A percentile compares a stretch with the other conserved stretches of the same genome.
phyloP scores from a whole-genome alignment of 2,329 filamentous ascomycete genomes.

The Alternaria sp. region DNA sequence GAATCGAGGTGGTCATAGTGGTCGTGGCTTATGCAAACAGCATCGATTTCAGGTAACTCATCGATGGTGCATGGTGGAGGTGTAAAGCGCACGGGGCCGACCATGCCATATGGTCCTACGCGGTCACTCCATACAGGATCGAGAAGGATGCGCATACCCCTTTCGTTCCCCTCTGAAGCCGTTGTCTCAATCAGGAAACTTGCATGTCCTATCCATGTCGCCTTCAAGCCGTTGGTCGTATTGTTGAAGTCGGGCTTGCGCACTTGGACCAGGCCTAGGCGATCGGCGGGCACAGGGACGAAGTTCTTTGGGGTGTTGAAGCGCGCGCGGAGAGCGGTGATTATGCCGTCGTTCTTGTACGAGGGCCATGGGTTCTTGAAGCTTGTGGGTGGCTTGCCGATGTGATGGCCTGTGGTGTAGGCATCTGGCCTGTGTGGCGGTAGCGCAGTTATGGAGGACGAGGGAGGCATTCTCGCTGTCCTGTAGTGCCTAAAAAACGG shows the following conservation, averaged over 20 bases:
- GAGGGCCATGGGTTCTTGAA: constrained; percentile 64
- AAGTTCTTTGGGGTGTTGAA: constrained; percentile 55
- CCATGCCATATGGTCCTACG: constrained; percentile 57
- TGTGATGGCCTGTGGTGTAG: constrained; percentile 52
- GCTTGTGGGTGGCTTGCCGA: constrained; percentile 54
- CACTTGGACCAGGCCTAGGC: constrained; percentile 55
- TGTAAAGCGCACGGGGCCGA: constrained; percentile 63
- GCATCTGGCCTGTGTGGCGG: constrained; percentile 30
- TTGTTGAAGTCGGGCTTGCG: constrained; percentile 53
- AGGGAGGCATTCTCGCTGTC: constrained; percentile 26
- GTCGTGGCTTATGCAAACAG: constrained; percentile 64
- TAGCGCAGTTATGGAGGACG: constrained; percentile 23
- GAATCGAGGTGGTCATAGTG: constrained; percentile 66
- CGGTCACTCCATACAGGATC: constrained; percentile 64
- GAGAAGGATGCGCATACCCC: constrained; percentile 59
- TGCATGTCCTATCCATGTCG: constrained; percentile 63
- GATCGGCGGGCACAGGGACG: constrained; percentile 56
- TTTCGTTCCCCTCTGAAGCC: constrained; percentile 29
- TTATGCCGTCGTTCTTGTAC: constrained; percentile 37
- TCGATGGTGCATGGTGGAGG: constrained; percentile 60
- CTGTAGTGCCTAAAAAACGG: constrained; percentile 24
- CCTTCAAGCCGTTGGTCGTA: constrained; percentile 47
- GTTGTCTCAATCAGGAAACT: constrained; percentile 59
- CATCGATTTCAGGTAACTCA: constrained; percentile 62
- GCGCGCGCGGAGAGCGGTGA: constrained; percentile 46